Percentiles rank a stretch among this genome's conserved stretches.
phyloP scores from a whole-genome alignment of 2,329 filamentous ascomycete species.

The Trichoderma arundinaceum region DNA sequence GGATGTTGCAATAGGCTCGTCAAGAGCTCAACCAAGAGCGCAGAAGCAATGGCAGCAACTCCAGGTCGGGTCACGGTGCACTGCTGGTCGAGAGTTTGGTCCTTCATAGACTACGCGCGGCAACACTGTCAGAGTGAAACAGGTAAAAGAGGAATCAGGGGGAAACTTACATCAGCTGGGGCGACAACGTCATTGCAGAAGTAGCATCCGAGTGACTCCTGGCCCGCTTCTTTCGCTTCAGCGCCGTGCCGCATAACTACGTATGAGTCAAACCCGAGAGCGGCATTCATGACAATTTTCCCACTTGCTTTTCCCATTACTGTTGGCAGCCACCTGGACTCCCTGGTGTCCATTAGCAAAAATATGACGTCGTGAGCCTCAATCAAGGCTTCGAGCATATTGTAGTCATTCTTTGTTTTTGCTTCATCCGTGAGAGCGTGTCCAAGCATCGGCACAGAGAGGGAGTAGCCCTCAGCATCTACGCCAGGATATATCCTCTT shows the following conservation, averaged over 20 bases:
- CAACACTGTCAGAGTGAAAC: background rate
- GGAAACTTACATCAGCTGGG: conserved; percentile 78
- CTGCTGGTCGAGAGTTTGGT: conserved; percentile 95
- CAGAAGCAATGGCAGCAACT: conserved; percentile 89
- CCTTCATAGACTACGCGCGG: conserved; percentile 77
- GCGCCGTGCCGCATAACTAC: conserved; percentile 96
- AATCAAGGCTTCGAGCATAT: conserved; percentile 75
- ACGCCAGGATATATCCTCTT: conserved; percentile 90
- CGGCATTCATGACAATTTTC: conserved; percentile 97
- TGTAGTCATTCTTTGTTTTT: conserved; percentile 74
- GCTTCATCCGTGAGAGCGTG: conserved; percentile 80
- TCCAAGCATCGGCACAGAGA: conserved; percentile 94
- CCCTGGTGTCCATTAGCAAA: conserved; percentile 94
- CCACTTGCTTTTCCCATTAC: conserved; percentile 92
- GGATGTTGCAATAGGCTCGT: conserved; percentile 89
- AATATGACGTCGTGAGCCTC: conserved; percentile 90
- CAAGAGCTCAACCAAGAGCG: conserved; percentile 86
- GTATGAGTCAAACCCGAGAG: conserved; percentile 93
- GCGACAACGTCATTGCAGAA: conserved; percentile 99
- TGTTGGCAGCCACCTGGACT: conserved; percentile 93
- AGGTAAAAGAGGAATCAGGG: background rate
- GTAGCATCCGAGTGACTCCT: conserved; percentile 84
- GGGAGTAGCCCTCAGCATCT: conserved; percentile 75
- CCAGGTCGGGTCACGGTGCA: conserved; percentile 96
- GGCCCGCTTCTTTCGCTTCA: conserved; percentile 59